These are phyloP conservation scores for Stylonectria norvegica DNA, from an alignment of 2,329 filamentous ascomycete genomes.

Conservation along the genomic window DNA sequence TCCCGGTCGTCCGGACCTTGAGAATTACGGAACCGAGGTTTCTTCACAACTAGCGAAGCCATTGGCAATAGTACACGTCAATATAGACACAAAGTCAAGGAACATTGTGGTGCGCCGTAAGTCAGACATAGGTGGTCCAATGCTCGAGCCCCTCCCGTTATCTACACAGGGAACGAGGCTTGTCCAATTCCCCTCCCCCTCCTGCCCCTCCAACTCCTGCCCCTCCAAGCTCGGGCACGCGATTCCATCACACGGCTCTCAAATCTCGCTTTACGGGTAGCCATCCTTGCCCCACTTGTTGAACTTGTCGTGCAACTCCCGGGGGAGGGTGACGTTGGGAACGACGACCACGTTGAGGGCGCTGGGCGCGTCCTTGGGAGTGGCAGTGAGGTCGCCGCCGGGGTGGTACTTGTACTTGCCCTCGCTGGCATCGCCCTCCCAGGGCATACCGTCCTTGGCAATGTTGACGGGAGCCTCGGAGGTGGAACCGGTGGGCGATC, in stretches of 20 bases:
- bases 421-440: conserved; percentile 65
- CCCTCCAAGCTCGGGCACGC: conserved; percentile 14
- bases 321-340: conserved; percentile 88
- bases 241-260: conserved; percentile 7
- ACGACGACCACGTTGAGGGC: conserved; percentile 93
- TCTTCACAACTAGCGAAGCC: conserved; percentile 1
- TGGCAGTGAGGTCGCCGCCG: conserved; percentile 71
- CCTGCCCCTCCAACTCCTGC: conserved; percentile 7
- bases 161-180: conserved; percentile 18
- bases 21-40: neutral
- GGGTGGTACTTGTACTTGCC: conserved; percentile 80
- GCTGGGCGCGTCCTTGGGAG: conserved; percentile 85
- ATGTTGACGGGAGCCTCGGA: conserved; percentile 77
- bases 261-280: conserved; percentile 52
- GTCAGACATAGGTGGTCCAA: conserved; percentile 24
- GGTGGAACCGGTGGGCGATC: conserved; percentile 78
- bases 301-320: conserved; percentile 91
- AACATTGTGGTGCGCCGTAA: conserved; percentile 20
- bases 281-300: conserved; percentile 99
- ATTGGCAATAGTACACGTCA: conserved; percentile 12
- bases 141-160: conserved; percentile 20
- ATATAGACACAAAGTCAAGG: conserved; percentile 22
- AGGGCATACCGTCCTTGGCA: conserved; percentile 79
- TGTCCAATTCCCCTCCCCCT: conserved; percentile 10
- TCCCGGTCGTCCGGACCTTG: conserved; percentile 4